phyloP scores from a whole-genome alignment of 768 basidiomycete genomes.

The Rhodotorula taiwanensis region DNA sequence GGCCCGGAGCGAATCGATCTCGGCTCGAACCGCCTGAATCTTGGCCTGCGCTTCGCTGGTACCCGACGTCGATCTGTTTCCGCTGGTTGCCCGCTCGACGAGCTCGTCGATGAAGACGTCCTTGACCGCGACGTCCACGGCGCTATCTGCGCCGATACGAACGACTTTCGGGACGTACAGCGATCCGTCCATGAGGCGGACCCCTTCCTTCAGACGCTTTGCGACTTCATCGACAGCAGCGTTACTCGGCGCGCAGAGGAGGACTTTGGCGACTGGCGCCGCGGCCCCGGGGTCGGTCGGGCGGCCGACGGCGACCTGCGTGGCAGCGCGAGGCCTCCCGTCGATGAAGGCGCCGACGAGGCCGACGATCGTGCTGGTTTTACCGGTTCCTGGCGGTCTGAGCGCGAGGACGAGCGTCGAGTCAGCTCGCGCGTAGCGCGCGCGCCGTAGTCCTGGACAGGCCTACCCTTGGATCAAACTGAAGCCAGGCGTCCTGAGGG shows the following conservation, averaged over 20 bases:
- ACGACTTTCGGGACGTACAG: constrained; percentile 68
- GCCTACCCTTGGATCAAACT: constrained; percentile 96
- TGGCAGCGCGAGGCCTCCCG: constrained; percentile 28
- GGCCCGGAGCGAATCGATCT: constrained; percentile 64
- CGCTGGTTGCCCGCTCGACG: constrained; percentile 62
- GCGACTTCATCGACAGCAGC: constrained; percentile 97
- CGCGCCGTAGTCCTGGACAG: too few species aligned
- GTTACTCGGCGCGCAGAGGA: constrained; percentile 95
- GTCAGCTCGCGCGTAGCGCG: too few species aligned
- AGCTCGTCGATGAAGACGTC: constrained; percentile 81
- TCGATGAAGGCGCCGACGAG: constrained; percentile 72
- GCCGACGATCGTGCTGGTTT: constrained; percentile 95
- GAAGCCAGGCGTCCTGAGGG: constrained; percentile 63
- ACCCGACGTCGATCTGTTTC: constrained; percentile 38
- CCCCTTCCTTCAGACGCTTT: constrained; percentile 73
- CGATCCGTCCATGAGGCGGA: constrained; percentile 55
- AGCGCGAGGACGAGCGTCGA: background rate
- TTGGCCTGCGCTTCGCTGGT: constrained; percentile 53
- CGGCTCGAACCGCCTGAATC: constrained; percentile 56
- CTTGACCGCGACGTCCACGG: constrained; percentile 69
- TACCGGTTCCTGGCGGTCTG: constrained; percentile 96
- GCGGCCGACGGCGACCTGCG: constrained; percentile 52
- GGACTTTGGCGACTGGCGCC: constrained; percentile 60
- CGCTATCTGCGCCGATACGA: constrained; percentile 70
- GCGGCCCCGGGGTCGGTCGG: constrained; percentile 47